These are phyloP conservation scores for Trichosanthes truncata DNA, from an alignment of 306 rosid genomes.

Conservation along the genomic window DNA sequence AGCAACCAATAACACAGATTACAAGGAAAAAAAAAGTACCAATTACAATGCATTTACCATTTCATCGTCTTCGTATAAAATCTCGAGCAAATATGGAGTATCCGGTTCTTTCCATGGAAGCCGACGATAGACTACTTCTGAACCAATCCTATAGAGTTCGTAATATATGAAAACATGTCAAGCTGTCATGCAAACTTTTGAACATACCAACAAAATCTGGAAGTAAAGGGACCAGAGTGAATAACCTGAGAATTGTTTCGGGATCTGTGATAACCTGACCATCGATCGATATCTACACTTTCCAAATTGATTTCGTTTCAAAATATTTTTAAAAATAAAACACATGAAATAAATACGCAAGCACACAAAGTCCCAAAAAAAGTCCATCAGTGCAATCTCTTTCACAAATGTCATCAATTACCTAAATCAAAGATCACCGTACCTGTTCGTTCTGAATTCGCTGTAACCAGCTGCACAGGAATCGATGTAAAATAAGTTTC, in stretches of 20 bases:
- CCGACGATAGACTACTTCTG: conserved; percentile 68
- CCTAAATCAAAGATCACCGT: conserved; percentile 13
- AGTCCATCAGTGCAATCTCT: not conserved
- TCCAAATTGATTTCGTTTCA: conserved; percentile 12
- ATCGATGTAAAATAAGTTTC: conserved; percentile 13
- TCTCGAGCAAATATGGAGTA: conserved; percentile 53
- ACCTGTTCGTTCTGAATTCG: conserved; percentile 79
- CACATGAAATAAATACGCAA: not conserved
- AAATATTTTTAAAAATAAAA: not conserved
- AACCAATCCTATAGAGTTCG: conserved; percentile 33
- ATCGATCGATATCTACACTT: conserved; percentile 56
- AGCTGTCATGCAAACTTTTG: not conserved
- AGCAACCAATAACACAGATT: conserved; percentile 11
- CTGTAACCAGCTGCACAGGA: conserved; percentile 78
- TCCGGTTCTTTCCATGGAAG: conserved; percentile 88
- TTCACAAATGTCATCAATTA: not conserved
- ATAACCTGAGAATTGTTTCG: conserved; percentile 49
- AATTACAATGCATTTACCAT: conserved; percentile 33
- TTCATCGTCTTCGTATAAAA: conserved; percentile 68
- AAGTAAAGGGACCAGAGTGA: not conserved
- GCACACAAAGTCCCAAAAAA: not conserved
- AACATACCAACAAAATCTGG: not conserved
- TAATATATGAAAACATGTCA: not conserved
- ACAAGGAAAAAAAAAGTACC: not conserved
- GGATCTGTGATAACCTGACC: conserved; percentile 53